Base-by-base conservation (phyloP, 2,329 filamentous ascomycete genomes). In the Ceratocystis albifundus region DNA sequence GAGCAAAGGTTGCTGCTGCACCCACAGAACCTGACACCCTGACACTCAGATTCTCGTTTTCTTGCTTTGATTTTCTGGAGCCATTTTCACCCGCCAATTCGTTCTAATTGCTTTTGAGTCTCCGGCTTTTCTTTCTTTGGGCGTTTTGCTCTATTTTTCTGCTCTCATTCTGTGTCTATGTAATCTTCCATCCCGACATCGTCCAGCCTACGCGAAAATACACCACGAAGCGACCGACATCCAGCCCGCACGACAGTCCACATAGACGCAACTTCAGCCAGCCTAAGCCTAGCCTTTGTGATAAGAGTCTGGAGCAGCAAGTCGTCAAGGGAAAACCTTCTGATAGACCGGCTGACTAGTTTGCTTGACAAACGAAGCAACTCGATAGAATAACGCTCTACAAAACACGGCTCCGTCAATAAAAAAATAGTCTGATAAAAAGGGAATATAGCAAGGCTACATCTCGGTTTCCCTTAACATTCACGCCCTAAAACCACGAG, bases 11-110 rank as follows among this genome's bases (percentile, higher is more conserved):
- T 25, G 48, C 8, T 53, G 48, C 53, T 32, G 55, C 55, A 59
- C 55, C 55, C 55, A 59, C 55, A 59, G 55, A 59, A 59, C 6
- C 55, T 59, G 28, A 59, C 32, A 59, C 28, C 55, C 28, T 59
- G 55, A 59, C 36, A 41, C 55, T 5, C 25, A 22, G 22, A 28
- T 30, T 62, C 15, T 8, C n/a, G 25, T 53, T 53, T 53, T 20
- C 32, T n/a, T 46, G 45, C 45, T 64, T 30, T 32, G 28, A 50
- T 53, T 53, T 59, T 32, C 55, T 59, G 28, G 55, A 36, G n/a
- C 55, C 55, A 6, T 59, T 25, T 36, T 36, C 48, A 30, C 28
- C 55, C 20, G 28, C 15, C 30, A n/a, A 36, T 59, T 36, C 30
- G 15, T 36, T 20, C 15, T 59, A 10, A 30, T 59, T 36, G 25